Base-by-base conservation (phyloP, 257 asterid genomes). In the Primulina tabacum region DNA sequence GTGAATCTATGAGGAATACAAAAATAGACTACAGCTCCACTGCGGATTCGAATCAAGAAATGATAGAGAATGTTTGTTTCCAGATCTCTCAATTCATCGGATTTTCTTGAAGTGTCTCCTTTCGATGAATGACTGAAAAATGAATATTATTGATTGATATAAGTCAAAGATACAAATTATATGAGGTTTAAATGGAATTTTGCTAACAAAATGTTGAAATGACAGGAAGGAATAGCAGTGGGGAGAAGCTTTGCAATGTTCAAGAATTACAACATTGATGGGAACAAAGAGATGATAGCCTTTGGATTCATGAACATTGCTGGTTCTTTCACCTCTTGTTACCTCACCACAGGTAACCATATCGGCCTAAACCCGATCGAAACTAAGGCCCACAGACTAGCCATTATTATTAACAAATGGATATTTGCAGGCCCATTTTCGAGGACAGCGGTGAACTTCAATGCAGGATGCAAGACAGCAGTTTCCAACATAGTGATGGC, bases 261-360 rank as follows among this genome's bases (percentile, higher is more conserved):
- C 82, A 94, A 91, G 82, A 86, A 89, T 64, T 94, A 94, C 88
- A 77, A 94, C 66, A 88, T 94, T 62, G 99, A 94, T 72, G 99
- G 99, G 10, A 94, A 94, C 84, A 94, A 91, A 78, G 99, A 94
- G 71, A 94, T 94, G 99, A 86, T 94, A 14, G 99, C 99, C 63
- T 72, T 94, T 56, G 98, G 99, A 43, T 82, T 80, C 80, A 94
- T 94, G 99, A 94, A 94, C 50, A 88, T 94, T n/a, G 86, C 70
- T 24, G 99, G 99, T 14, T 88, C 99, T 53, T 91, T 86, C 89
- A 85, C 97, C 69, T 94, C 95, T 28, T 94, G 96, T 60, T 94
- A 91, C 82, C 88, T 94, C 14, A 94, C 99, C 33, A 81, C 99
- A 18, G 99, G 98, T 92, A 81, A 4, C 0, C 20, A 4, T 24